Base-by-base conservation (phyloP, 2,329 filamentous ascomycete genomes). In the Diaporthe helianthi region DNA sequence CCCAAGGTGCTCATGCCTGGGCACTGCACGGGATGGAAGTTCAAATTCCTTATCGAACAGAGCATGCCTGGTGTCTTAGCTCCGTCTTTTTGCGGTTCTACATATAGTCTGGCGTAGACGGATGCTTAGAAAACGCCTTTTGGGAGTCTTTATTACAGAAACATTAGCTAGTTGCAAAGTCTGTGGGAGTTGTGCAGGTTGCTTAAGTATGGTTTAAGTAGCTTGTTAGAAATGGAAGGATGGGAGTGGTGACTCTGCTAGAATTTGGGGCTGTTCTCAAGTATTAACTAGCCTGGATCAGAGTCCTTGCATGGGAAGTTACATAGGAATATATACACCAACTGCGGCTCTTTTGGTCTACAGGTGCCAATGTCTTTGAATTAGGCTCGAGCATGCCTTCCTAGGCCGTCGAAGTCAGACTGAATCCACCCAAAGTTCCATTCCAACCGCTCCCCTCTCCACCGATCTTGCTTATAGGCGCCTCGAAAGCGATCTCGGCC, bases 1-100 rank as follows among this genome's bases (percentile, higher is more conserved):
- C 83, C 84, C 0, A 81, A 81, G 15, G 77, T 87, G 0, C 73
- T 87, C 4, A 79, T 87, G 74, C 84, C 86, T 0, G 86, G 85
- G 0, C 86, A 88, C 74, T 87, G 85, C 72, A 84, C 85, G 0
- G 85, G 85, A 7, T 88, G 85, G 85, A 79, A 84, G 71, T 85
- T 84, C 44, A 87, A 86, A 74, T 83, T 83, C 71, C 80, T 80
- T 52, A 85, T 86, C 71, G 84, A 87, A 75, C 83, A 80, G 70
- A 76, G 80, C 46, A 84, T 86, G 81, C 83, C 83, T 0, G 84
- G 84, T 2, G 76, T 78, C 3, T 73, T 87, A 69, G 83, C 84
- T 9, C 85, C 85, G 33, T 82, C 82, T 26, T 84, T 84, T 15
- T 84, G 85, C 17, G 85, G 85, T 3, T 81, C 81, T 24, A 84